Percentiles rank a stretch among this genome's conserved stretches.
phyloP scores from a whole-genome alignment of 495 filamentous ascomycete genomes.

The Tetracladium setigerum region DNA sequence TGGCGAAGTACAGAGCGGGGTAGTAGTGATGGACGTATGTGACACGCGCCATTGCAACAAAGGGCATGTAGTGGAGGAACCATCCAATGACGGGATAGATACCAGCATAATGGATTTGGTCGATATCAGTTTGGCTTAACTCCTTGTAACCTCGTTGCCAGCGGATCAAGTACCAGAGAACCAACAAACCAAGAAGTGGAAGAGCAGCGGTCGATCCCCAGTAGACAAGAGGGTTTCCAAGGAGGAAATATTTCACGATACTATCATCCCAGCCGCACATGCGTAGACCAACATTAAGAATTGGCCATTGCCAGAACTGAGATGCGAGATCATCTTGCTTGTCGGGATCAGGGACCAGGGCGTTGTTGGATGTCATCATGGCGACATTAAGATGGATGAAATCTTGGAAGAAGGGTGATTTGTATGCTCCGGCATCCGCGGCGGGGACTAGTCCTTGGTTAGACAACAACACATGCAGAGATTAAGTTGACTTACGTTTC shows the following conservation, averaged over 20 bases:
- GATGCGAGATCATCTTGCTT: constrained; percentile 98
- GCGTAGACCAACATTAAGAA: constrained; percentile 86
- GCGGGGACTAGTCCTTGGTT: constrained; percentile 59
- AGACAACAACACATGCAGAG: constrained; percentile 1
- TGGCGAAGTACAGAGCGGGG: constrained; percentile 96
- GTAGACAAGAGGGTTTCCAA: constrained; percentile 94
- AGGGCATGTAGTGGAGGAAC: constrained; percentile 93
- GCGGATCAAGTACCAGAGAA: constrained; percentile 81
- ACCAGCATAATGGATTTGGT: constrained; percentile 90
- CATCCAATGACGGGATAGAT: constrained; percentile 89
- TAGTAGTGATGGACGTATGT: constrained; percentile 99
- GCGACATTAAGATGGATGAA: constrained; percentile 97
- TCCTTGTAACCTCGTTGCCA: constrained; percentile 95
- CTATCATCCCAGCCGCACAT: constrained; percentile 99
- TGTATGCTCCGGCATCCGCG: constrained; percentile 86
- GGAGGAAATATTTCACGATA: constrained; percentile 95
- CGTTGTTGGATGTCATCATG: constrained; percentile 99
- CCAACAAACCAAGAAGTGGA: constrained; percentile 58
- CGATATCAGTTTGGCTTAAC: constrained; percentile 68
- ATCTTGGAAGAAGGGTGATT: constrained; percentile 91
- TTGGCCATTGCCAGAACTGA: constrained; percentile 97
- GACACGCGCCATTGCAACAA: constrained; percentile 94
- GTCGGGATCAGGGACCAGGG: constrained; percentile 93
- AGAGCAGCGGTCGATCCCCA: constrained; percentile 84
- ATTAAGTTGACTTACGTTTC: constrained; percentile 57